Evolutionary conservation across 345 rosid species (phyloP), one percentile per base, ranked within the genome.

Genomic region (Bruguiera gymnorhiza): DNA sequence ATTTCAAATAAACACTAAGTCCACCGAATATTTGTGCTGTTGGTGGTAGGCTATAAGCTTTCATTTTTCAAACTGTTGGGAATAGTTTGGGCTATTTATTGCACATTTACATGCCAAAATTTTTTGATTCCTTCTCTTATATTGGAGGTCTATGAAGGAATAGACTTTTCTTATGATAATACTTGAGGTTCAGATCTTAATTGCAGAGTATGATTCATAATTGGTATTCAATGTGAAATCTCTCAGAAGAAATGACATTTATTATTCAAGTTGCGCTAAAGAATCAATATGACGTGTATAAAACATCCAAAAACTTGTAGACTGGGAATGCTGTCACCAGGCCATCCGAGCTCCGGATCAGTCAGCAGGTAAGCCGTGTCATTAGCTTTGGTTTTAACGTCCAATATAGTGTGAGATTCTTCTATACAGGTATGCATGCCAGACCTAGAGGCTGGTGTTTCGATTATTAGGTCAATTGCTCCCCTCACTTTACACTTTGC

Each of bases 171-270:
- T 90, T 73, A 27, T 96, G 92, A 91, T 72, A 88, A 91, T 71
- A 96, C 98, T 75, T 88, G 97, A 69, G 96, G 98, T 36, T 92
- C 71, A 97, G 89, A 91, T 94, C 95, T 96, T 89, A 59, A 19
- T 63, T 63, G 31, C 34, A 10, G 18, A 1, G 57, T 63, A 1
- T 74, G 69, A 62, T 57, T 62, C 19, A 21, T 46, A 15, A 32
- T 54, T 29, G 72, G 34, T 80, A 58, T 75, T 73, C 62, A 62
- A 58, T 74, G 23, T 36, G 34, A 39, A 37, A 66, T 62, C 77
- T 76, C 75, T 70, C 70, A 31, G 51, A 81, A 94, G 98, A 77
- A 75, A 81, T 78, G 99, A 27, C 80, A 83, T 79, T 75, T 89
- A 88, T 39, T 39, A 2, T 39, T 39, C 15, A 3, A 81, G 91